Evolutionary conservation across 169 alveolate genomes (phyloP), one percentile per base, ranked within the genome.

Genomic region (Ichthyophthirius multifiliis): DNA sequence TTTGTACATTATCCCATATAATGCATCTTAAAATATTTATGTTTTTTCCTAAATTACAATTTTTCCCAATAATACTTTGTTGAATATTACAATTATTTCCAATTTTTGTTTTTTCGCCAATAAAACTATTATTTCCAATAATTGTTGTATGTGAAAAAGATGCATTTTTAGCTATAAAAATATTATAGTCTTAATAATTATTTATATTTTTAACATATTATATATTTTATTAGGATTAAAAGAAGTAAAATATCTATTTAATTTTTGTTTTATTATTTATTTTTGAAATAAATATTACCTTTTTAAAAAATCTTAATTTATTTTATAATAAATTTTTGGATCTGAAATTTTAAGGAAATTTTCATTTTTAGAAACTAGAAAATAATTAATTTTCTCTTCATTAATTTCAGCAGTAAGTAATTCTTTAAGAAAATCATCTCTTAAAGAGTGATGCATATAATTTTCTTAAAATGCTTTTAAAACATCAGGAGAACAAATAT

Each of bases 351-450:
- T 63, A 18, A 43, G 20, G 34, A 74, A 44, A 30, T 41, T 44
- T 30, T 78, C 39, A 9, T 5, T 37, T 30, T 65, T 46, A 1
- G 77, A 41, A 0, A 65, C 7, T 0, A 78, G 63, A 13, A 43
- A 78, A 16, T 48, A 31, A 44, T 48, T 62, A 3, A 78, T 78
- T 5, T 64, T 78, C 44, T 78, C 84, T 43, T 63, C 84, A 18
- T 78, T 30, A 45, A 78, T 78, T 37, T 78, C 84, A 16, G 78
- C 44, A 23, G 45, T 64, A 13, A 67, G 16, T 74, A 78, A 43
- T 15, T 78, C 76, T 65, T 65, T 78, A 13, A 78, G 63, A 44
- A 78, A 78, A 35, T 78, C 84, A 23, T 78, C 73, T 35, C 73
- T 78, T 9, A 78, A 37, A n/a, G 67, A 74, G 20, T 55, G 46